Percentiles rank a stretch among this genome's conserved stretches.
phyloP scores from a whole-genome alignment of 208 protist species.

The Acanthamoeba castellanii region DNA sequence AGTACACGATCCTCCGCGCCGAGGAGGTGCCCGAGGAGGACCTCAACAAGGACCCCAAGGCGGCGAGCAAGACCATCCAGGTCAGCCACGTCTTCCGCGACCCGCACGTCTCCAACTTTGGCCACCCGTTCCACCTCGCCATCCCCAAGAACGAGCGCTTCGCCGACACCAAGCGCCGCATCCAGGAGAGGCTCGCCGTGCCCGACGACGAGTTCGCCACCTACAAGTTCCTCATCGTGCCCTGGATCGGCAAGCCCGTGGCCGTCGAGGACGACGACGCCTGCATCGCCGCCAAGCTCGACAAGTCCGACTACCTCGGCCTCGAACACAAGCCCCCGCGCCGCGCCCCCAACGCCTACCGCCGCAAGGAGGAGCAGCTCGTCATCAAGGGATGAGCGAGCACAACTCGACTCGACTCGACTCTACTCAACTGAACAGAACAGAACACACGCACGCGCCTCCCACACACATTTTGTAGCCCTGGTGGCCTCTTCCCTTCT shows the following conservation, averaged over 20 bases:
- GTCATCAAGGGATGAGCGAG: conserved; percentile 54
- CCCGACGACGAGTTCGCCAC: conserved; percentile 76
- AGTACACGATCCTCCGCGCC: conserved; percentile 12
- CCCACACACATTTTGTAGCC: too few relatives aligned
- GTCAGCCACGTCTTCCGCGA: conserved; percentile 46
- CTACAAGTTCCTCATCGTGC: conserved; percentile 48
- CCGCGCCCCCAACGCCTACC: background rate
- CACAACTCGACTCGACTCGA: too few relatives aligned
- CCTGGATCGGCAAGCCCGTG: background rate
- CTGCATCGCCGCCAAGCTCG: conserved; percentile 40
- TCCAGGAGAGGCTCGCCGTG: conserved; percentile 65
- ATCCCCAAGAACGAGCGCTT: conserved; percentile 64
- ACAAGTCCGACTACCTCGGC: conserved; percentile 43
- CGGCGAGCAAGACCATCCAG: background rate
- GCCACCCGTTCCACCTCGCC: conserved; percentile 76
- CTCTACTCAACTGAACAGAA: too few relatives aligned
- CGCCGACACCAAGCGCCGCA: conserved; percentile 48
- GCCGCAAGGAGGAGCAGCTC: conserved; percentile 54
- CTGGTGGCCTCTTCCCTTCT: too few relatives aligned
- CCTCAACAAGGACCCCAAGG: conserved; percentile 17
- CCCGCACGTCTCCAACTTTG: background rate
- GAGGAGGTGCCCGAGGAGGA: conserved; percentile 71
- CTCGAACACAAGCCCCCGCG: conserved; percentile 69
- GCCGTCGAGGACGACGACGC: conserved; percentile 28
- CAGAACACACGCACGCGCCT: too few relatives aligned